These are phyloP conservation scores for Haplosporangium gracile DNA, from an alignment of 192 early-diverging fungal genomes.

Conservation along the genomic window DNA sequence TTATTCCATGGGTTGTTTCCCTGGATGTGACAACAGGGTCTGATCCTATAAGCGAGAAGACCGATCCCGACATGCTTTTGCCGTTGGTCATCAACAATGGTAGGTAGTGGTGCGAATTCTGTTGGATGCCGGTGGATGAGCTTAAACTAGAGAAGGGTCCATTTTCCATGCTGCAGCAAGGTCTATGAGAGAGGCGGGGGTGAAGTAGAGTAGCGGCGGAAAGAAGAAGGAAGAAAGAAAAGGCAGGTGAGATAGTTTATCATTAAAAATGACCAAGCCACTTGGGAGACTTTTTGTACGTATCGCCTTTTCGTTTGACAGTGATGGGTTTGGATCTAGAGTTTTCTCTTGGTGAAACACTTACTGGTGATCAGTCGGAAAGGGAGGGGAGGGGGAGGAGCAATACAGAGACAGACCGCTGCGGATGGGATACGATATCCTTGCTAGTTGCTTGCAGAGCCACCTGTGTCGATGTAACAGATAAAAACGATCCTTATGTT, in stretches of 20 bases:
- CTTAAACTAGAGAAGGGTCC: conserved; percentile 33
- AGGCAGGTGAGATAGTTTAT: background rate
- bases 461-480: background rate
- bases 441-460: background rate
- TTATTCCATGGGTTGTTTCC: background rate
- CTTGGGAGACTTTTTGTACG: background rate
- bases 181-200: conserved; percentile 6
- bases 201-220: background rate
- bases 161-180: conserved; percentile 45
- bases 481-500: background rate
- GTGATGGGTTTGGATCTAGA: background rate
- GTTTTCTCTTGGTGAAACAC: background rate
- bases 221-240: background rate
- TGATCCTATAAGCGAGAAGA: conserved; percentile 27
- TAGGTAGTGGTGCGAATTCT: conserved; percentile 40
- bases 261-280: background rate
- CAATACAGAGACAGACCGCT: background rate
- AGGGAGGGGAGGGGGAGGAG: background rate
- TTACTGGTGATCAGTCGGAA: background rate
- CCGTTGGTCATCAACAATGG: conserved; percentile 45
- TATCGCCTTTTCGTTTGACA: background rate
- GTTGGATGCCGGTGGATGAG: conserved; percentile 34
- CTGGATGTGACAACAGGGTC: conserved; percentile 14
- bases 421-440: background rate
- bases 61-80: conserved; percentile 35